These are phyloP conservation scores for Lasiosphaeria miniovina DNA, from an alignment of 495 filamentous ascomycete genomes.

Conservation along the genomic window DNA sequence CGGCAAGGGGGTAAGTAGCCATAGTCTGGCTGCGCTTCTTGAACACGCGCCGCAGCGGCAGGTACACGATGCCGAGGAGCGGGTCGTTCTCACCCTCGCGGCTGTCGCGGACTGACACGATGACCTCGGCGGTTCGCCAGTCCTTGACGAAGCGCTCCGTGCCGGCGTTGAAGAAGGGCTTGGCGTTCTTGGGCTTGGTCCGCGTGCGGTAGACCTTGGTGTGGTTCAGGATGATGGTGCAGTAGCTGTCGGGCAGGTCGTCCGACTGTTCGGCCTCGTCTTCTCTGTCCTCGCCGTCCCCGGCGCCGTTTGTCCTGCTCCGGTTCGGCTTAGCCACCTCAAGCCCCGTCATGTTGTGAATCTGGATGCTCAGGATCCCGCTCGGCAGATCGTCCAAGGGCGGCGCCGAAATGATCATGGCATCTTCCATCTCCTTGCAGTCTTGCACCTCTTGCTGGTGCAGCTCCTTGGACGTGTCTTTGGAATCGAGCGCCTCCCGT, in stretches of 20 bases:
- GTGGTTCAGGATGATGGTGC: slow-evolving; percentile 68
- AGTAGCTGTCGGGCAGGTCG: slow-evolving; percentile 64
- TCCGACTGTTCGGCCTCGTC: slow-evolving; percentile 60
- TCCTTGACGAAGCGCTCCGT: slow-evolving; percentile 69
- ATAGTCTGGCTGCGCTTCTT: slow-evolving; percentile 56
- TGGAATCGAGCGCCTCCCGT: slow-evolving; percentile 50
- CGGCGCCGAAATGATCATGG: slow-evolving; percentile 56
- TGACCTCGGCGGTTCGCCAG: slow-evolving; percentile 60
- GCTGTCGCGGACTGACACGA: slow-evolving; percentile 62
- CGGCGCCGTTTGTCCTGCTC: slow-evolving; percentile 28
- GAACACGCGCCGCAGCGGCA: slow-evolving; percentile 58
- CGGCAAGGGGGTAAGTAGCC: slow-evolving; percentile 57
- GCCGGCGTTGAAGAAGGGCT: slow-evolving; percentile 77
- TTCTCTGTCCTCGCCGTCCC: slow-evolving; percentile 41
- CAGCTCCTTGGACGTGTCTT: slow-evolving; percentile 52
- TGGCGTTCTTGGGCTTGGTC: slow-evolving; percentile 72
- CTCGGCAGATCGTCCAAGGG: slow-evolving; percentile 55
- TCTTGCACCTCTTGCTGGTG: slow-evolving; percentile 63
- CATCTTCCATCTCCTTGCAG: slow-evolving; percentile 47
- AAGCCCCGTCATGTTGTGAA: slow-evolving; percentile 70
- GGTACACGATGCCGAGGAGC: slow-evolving; percentile 63
- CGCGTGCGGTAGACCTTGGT: slow-evolving; percentile 66
- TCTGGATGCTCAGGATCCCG: slow-evolving; percentile 65
- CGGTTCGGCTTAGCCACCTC: slow-evolving; percentile 54
- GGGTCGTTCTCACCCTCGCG: slow-evolving; percentile 64